phyloP scores from a whole-genome alignment of 169 alveolate genomes.

The Sarcocystis neurona region DNA sequence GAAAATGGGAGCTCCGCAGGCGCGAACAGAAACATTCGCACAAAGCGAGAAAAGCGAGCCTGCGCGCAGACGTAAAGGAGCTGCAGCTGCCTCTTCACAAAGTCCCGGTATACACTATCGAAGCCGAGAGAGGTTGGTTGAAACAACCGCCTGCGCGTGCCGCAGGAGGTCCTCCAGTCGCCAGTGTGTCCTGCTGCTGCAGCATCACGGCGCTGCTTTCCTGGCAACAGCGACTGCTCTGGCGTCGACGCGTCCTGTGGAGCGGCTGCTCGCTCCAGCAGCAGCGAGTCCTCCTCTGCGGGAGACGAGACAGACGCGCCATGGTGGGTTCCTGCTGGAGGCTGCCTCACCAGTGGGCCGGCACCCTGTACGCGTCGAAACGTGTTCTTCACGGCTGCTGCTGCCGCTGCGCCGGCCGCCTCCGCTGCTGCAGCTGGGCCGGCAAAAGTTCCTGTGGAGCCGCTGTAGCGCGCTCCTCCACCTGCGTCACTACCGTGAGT shows the following conservation, averaged over 20 bases:
- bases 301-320: neutral
- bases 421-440: neutral
- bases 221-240: neutral
- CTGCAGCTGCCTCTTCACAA: conserved; percentile 57
- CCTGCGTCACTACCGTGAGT: neutral
- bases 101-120: conserved; percentile 54
- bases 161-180: no score
- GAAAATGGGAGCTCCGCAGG: neutral
- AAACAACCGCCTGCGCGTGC: no score
- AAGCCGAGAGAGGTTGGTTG: neutral
- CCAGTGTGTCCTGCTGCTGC: neutral
- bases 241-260: neutral
- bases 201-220: neutral
- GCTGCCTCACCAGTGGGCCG: neutral
- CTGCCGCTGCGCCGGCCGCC: no score
- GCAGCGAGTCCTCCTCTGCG: neutral
- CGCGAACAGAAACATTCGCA: conserved; percentile 34
- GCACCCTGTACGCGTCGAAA: neutral
- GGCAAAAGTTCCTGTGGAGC: neutral
- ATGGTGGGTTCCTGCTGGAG: neutral
- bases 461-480: neutral
- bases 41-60: conserved; percentile 48
- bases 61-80: conserved; percentile 47
- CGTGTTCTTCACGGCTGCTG: no score
- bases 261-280: neutral